Conservation (phyloP, 2,329 filamentous ascomycete genomes). For the Chrysoporthe cubensis region DNA sequence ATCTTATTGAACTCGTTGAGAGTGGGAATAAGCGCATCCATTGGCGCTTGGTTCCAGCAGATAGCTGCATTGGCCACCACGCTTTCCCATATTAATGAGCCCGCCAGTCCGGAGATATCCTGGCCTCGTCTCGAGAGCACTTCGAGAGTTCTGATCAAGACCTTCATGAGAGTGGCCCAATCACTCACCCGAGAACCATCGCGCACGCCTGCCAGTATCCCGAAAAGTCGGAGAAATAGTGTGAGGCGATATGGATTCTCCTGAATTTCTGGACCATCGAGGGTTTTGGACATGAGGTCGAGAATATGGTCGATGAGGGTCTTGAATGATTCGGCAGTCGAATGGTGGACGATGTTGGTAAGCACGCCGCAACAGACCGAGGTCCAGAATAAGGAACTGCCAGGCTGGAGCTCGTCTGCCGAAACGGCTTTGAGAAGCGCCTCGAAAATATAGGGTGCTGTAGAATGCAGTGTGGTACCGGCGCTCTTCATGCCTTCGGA, state of each 20-base stretch:
- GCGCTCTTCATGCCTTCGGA: slow-evolving; percentile 76
- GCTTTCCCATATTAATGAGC: slow-evolving; percentile 57
- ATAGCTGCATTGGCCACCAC: slow-evolving; percentile 65
- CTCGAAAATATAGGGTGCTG: slow-evolving; percentile 57
- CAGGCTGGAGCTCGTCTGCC: slow-evolving; percentile 52
- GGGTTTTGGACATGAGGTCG: slow-evolving; percentile 48
- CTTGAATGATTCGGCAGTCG: slow-evolving; percentile 72
- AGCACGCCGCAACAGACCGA: slow-evolving; percentile 76
- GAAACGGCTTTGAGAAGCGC: slow-evolving; percentile 57
- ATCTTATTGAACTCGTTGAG: slow-evolving; percentile 67
- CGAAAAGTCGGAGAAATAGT: slow-evolving; percentile 63
- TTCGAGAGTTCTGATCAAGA: slow-evolving; percentile 57
- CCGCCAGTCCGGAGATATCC: slow-evolving; percentile 41
- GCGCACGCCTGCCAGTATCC: slow-evolving; percentile 75
- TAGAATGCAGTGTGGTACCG: slow-evolving; percentile 63
- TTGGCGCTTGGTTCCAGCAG: slow-evolving; percentile 74
- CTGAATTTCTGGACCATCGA: slow-evolving; percentile 40
- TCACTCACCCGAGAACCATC: slow-evolving; percentile 74
- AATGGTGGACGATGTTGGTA: slow-evolving; percentile 82
- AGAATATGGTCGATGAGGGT: slow-evolving; percentile 67
- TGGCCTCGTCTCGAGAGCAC: slow-evolving; percentile 46
- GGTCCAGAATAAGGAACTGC: slow-evolving; percentile 56
- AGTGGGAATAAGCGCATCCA: slow-evolving; percentile 76
- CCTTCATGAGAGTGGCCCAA: slow-evolving; percentile 70
- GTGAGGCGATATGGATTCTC: slow-evolving; percentile 47